Percentiles rank a stretch among this genome's conserved stretches.
phyloP scores from a whole-genome alignment of 2,329 filamentous ascomycete genomes.

The Akanthomyces uredinophilus region DNA sequence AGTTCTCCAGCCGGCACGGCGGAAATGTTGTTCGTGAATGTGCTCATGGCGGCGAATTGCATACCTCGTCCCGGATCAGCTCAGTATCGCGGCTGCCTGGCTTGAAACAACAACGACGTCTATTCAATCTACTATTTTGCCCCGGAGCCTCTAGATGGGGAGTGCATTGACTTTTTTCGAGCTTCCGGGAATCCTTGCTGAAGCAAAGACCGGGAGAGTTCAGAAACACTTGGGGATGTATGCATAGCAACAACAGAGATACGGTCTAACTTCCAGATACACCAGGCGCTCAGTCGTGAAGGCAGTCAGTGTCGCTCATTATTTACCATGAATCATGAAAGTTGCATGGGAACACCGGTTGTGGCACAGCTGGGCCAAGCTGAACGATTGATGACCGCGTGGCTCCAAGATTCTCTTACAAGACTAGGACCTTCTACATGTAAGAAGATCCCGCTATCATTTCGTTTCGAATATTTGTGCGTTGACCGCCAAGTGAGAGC shows the following conservation, averaged over 20 bases:
- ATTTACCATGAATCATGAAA: neutral
- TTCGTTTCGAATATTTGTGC: neutral
- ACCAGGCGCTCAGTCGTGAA: neutral
- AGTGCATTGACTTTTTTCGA: neutral
- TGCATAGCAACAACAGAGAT: neutral
- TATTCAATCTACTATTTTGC: neutral
- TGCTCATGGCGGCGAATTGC: neutral
- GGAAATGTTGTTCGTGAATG: neutral
- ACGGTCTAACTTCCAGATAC: neutral
- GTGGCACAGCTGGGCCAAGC: neutral
- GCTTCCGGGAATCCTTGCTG: neutral
- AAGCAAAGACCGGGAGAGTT: neutral
- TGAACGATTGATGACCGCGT: neutral
- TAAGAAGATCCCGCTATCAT: constrained; percentile 15
- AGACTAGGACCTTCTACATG: too few relatives aligned
- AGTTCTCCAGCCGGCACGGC: neutral
- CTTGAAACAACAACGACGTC: neutral
- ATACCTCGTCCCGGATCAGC: neutral
- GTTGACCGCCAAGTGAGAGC: constrained; percentile 11
- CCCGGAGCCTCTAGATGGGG: neutral
- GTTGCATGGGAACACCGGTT: neutral
- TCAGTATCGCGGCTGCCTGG: neutral
- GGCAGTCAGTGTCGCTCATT: neutral
- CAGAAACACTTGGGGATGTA: neutral
- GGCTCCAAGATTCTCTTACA: neutral